Evolutionary conservation across 1,284 basidiomycete species (phyloP).

Genomic region (Mycosarcoma maydis): DNA sequence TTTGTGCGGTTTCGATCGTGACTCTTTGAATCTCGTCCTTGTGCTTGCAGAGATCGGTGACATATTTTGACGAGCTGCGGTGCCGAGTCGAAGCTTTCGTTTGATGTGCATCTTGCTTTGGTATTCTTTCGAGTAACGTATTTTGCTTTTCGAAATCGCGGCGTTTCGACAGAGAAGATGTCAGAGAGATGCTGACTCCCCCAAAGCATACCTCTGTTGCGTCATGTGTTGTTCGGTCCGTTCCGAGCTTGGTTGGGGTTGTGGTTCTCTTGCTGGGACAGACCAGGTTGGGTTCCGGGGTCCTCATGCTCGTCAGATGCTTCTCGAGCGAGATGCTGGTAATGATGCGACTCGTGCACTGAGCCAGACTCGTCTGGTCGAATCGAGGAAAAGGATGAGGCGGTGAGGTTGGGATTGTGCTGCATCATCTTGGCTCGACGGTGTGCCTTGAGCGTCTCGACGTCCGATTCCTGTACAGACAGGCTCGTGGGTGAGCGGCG

Average conservation of each 20-base stretch:
- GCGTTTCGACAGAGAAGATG: no score
- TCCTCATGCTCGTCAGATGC: constrained; percentile 24
- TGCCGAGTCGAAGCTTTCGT: no score
- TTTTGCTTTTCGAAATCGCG: no score
- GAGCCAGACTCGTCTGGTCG: constrained; percentile 37
- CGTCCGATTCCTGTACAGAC: constrained; percentile 43
- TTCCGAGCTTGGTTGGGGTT: constrained; percentile 37
- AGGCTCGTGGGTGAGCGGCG: constrained; percentile 36
- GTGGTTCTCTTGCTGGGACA: constrained; percentile 49
- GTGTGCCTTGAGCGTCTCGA: constrained; percentile 48
- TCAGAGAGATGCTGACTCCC: no score
- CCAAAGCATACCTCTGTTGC: no score
- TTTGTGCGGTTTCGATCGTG: no score
- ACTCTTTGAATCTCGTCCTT: no score
- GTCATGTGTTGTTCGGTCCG: constrained; percentile 21
- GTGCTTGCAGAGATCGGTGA: constrained; percentile 49
- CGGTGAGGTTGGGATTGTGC: constrained; percentile 40
- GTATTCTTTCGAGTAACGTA: neutral
- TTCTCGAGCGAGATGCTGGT: constrained; percentile 6
- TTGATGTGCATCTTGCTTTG: neutral
- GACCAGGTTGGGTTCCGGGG: constrained; percentile 33
- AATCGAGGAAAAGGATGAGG: constrained; percentile 36
- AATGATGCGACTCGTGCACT: constrained; percentile 28
- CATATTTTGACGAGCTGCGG: constrained; percentile 31
- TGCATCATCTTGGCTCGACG: constrained; percentile 41